These are phyloP conservation scores for Scenedesmus sp. DNA, from an alignment of 163 green algal genomes.

Conservation along the genomic window DNA sequence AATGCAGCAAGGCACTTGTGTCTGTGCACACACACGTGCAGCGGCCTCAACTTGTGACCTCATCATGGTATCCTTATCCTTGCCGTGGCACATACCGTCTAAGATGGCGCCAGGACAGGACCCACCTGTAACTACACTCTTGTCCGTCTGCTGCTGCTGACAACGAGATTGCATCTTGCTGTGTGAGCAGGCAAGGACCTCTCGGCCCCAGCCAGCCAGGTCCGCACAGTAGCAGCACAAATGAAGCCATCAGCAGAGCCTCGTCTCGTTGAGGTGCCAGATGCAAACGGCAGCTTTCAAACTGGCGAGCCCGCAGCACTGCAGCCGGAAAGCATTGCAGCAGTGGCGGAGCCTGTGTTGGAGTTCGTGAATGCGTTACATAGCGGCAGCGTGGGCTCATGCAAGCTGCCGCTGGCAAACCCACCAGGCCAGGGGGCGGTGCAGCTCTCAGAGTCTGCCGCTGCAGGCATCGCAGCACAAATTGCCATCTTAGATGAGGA, in stretches of 20 bases:
- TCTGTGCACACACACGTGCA: too few species aligned
- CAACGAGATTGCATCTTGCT: not conserved
- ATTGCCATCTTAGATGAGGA: slow-evolving; percentile 43
- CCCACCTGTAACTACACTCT: too few species aligned
- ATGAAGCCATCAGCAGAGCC: slow-evolving; percentile 21
- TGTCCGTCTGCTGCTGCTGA: too few species aligned
- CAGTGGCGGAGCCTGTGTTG: slow-evolving; percentile 9
- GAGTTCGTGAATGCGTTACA: slow-evolving; percentile 11
- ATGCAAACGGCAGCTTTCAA: not conserved
- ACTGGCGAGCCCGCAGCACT: slow-evolving; percentile 7
- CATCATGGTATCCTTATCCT: too few species aligned
- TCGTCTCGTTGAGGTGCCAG: slow-evolving; percentile 20
- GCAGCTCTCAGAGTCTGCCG: slow-evolving; percentile 27
- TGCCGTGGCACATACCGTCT: too few species aligned
- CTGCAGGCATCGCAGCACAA: slow-evolving; percentile 32
- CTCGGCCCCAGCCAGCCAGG: not conserved
- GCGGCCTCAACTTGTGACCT: too few species aligned
- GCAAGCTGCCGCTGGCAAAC: not conserved
- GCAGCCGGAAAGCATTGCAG: not conserved
- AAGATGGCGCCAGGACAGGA: too few species aligned
- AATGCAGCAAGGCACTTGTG: too few species aligned
- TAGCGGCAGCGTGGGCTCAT: not conserved
- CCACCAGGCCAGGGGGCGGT: not conserved
- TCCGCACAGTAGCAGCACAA: slow-evolving; percentile 35
- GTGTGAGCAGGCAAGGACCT: not conserved